These are phyloP conservation scores for Aspergillus coremiiformis DNA, from an alignment of 495 filamentous ascomycete genomes.

Conservation along the genomic window DNA sequence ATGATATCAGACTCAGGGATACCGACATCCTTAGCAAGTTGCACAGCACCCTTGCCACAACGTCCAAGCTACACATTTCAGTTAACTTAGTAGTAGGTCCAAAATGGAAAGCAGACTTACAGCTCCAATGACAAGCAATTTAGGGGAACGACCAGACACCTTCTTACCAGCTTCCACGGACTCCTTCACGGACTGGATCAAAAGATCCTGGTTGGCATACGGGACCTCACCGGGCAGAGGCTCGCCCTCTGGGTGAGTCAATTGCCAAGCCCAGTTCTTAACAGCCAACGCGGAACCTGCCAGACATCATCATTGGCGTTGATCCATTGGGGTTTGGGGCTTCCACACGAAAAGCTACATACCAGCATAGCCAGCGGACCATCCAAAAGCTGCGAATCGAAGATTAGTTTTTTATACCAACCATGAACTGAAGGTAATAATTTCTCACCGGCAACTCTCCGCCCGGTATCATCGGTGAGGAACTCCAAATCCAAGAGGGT, in stretches of 20 bases:
- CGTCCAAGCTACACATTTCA: conserved; percentile 52
- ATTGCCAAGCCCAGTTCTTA: conserved; percentile 85
- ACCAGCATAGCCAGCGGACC: conserved; percentile 76
- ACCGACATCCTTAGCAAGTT: conserved; percentile 68
- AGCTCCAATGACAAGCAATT: conserved; percentile 54
- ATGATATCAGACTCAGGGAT: conserved; percentile 66
- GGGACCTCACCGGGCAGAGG: conserved; percentile 60
- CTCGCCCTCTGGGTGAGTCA: conserved; percentile 55
- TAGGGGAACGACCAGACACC: conserved; percentile 43
- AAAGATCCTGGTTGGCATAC: conserved; percentile 68
- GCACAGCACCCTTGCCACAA: conserved; percentile 79
- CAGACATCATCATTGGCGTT: not conserved
- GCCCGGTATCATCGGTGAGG: conserved; percentile 67
- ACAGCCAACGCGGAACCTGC: conserved; percentile 63
- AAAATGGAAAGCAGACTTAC: conserved; percentile 20
- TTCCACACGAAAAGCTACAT: conserved; percentile 5
- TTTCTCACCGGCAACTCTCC: conserved; percentile 60
- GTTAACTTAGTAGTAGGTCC: not conserved
- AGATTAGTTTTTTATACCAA: conserved; percentile 25
- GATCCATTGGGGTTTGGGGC: not conserved
- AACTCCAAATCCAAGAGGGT: conserved; percentile 89
- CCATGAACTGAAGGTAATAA: not conserved
- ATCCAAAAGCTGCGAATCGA: conserved; percentile 48
- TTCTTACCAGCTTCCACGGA: conserved; percentile 53
- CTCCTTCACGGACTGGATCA: conserved; percentile 68